phyloP scores from a whole-genome alignment of 2,329 filamentous ascomycete genomes.

The Aspergillus sp. region DNA sequence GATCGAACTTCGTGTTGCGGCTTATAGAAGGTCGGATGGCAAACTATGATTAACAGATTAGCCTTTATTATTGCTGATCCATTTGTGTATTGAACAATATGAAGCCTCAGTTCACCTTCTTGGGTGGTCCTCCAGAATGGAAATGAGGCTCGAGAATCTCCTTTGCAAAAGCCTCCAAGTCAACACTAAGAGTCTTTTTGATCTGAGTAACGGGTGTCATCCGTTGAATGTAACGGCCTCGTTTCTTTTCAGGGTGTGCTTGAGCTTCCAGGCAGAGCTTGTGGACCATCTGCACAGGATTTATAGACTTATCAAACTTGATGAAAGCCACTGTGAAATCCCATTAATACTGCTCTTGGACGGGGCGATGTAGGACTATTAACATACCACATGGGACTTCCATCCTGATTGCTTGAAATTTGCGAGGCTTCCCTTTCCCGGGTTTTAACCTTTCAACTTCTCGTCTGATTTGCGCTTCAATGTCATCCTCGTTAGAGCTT shows the following conservation, averaged over 20 bases:
- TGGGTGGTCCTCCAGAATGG: slow-evolving; percentile 44
- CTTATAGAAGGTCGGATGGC: slow-evolving; percentile 57
- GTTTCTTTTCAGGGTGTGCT: slow-evolving; percentile 44
- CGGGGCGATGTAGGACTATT: not conserved
- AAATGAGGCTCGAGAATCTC: slow-evolving; percentile 55
- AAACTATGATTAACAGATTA: slow-evolving; percentile 39
- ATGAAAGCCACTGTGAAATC: slow-evolving; percentile 50
- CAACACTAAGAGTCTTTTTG: slow-evolving; percentile 52
- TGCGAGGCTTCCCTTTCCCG: slow-evolving; percentile 39
- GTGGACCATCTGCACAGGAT: slow-evolving; percentile 55
- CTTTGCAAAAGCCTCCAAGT: slow-evolving; percentile 50
- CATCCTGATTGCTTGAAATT: slow-evolving; percentile 48
- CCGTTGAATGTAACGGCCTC: slow-evolving; percentile 53
- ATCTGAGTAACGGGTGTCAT: slow-evolving; percentile 54
- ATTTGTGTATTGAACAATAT: not conserved
- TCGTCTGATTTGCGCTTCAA: slow-evolving; percentile 54
- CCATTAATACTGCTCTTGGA: not conserved
- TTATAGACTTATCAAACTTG: slow-evolving; percentile 49
- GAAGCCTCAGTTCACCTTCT: slow-evolving; percentile 42
- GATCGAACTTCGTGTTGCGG: slow-evolving; percentile 51
- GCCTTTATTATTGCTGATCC: not conserved
- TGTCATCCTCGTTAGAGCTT: slow-evolving; percentile 43
- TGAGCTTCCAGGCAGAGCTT: slow-evolving; percentile 52
- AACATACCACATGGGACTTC: slow-evolving; percentile 44
- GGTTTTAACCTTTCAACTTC: slow-evolving; percentile 50